Evolutionary conservation across 306 rosid species (phyloP), one percentile per base, ranked within the genome.

Genomic region (Trifolium subterraneum): DNA sequence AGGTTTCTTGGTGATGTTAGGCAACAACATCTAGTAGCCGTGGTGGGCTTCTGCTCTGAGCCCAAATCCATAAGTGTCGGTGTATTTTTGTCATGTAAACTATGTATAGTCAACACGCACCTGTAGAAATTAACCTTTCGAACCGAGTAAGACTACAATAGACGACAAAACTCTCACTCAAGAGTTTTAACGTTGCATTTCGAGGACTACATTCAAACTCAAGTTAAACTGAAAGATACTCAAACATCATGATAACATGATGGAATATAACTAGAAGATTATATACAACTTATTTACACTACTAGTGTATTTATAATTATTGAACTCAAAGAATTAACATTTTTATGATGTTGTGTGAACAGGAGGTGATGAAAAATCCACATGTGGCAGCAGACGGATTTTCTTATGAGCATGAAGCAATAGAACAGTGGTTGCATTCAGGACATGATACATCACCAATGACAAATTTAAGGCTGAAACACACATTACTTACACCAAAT

Each of bases 281-380:
- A 25, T 25, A 25, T 25, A 25, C 29, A 25, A 25, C 29, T 25
- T 25, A 25, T 25, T 25, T 25, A 25, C 29, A 25, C 29, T 25
- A 25, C 0, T 25, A 25, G 3, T 25, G 29, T 25, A 14, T 45
- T 7, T 19, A 52, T 18, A 10, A 52, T 19, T 19, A 52, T 52
- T 18, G 27, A 52, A 47, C 16, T 16, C 7, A 48, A 48, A 15
- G 22, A 7, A 56, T 8, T 56, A 12, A 12, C 16, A 11, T 23
- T 68, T 16, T 66, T 22, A 62, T 27, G 48, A 29, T 38, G 76
- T 51, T 81, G 65, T 66, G 2, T 78, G 82, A 5, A 35, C 82
- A 93, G 98, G 96, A 87, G n/a, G 86, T 90, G 44, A 93, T 93
- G 98, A 86, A 84, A 79, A 87, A 88, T 29, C 98, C 98, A 84